Evolutionary conservation across 305 asterid genomes (phyloP).

Genomic region (Fraxinus paxiana): DNA sequence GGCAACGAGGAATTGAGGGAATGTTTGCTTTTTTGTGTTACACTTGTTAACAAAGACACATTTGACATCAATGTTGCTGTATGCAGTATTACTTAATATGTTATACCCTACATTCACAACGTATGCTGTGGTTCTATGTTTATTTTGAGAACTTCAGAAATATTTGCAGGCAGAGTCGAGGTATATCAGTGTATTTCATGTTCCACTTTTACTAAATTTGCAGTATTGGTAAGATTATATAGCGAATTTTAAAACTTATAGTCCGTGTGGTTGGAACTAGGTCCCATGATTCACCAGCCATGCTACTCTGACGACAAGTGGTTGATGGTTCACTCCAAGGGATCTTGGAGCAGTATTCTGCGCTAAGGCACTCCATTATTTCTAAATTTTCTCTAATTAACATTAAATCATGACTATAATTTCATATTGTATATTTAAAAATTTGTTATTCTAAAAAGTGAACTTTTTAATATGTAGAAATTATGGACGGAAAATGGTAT

Average conservation of each 20-base stretch:
- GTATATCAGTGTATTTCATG: background rate
- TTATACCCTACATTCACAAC: background rate
- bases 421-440: background rate
- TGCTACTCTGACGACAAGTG: background rate
- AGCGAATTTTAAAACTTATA: background rate
- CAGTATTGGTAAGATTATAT: background rate
- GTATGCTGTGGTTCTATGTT: background rate
- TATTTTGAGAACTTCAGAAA: background rate
- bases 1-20: background rate
- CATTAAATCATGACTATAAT: background rate
- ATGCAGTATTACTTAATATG: background rate
- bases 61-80: background rate
- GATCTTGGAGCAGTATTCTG: background rate
- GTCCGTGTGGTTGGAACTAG: background rate
- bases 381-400: background rate
- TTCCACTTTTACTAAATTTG: background rate
- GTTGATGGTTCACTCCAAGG: background rate
- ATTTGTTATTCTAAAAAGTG: background rate
- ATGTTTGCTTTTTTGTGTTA: background rate
- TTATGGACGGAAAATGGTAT: background rate
- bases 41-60: background rate
- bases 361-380: background rate
- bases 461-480: background rate
- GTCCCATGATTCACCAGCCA: background rate
- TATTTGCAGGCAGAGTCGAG: background rate